phyloP scores from a whole-genome alignment of 257 asterid species.

The Penstemon newberryi region DNA sequence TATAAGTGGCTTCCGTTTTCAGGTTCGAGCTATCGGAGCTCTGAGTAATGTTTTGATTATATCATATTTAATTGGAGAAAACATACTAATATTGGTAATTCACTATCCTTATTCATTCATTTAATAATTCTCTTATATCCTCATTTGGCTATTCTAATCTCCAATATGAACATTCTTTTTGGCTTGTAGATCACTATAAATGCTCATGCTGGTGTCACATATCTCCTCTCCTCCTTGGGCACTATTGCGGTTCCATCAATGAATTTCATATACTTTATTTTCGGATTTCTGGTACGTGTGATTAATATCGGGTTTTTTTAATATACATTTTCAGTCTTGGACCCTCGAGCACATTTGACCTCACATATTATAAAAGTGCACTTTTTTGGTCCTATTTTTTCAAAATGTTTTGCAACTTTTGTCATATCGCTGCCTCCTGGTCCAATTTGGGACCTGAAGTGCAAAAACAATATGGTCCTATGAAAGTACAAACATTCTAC shows the following conservation, averaged over 20 bases:
- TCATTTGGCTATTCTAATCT: neutral
- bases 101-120: neutral
- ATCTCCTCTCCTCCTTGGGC: slow-evolving; percentile 63
- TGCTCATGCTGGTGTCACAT: slow-evolving; percentile 75
- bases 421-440: neutral
- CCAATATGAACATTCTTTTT: neutral
- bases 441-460: no score
- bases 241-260: slow-evolving; percentile 71
- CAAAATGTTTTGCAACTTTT: neutral
- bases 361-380: no score
- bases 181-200: slow-evolving; percentile 70
- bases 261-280: slow-evolving; percentile 66
- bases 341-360: no score
- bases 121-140: neutral
- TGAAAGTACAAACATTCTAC: no score
- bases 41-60: slow-evolving; percentile 72
- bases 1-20: slow-evolving; percentile 29
- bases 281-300: slow-evolving; percentile 71
- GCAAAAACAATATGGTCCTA: no score
- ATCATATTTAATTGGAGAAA: slow-evolving; percentile 88
- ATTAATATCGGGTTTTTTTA: neutral
- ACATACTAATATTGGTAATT: slow-evolving; percentile 84
- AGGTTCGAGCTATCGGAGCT: slow-evolving; percentile 92
- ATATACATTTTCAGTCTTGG: no score
- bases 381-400: neutral